Conservation (phyloP, 1,284 basidiomycete genomes). For the Ustilago xerochloae region DNA sequence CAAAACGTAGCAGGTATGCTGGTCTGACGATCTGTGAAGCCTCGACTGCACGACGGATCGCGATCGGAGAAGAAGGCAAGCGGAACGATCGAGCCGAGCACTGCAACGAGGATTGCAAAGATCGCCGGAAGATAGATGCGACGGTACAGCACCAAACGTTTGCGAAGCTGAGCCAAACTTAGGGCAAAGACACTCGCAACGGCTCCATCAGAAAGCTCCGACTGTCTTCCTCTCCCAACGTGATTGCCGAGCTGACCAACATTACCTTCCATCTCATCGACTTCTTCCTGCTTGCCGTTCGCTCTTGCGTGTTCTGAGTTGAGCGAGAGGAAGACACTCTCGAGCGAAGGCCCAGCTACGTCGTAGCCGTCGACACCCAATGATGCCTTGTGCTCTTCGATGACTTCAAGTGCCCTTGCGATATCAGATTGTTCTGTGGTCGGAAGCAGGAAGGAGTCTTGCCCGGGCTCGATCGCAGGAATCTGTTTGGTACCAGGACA, state of each 20-base stretch:
- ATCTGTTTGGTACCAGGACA: slow-evolving; percentile 69
- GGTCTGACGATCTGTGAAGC: slow-evolving; percentile 67
- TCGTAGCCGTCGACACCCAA: slow-evolving; percentile 74
- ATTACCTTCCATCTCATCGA: slow-evolving; percentile 43
- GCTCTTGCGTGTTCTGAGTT: slow-evolving; percentile 70
- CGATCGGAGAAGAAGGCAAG: slow-evolving; percentile 75
- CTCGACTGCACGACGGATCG: slow-evolving; percentile 71
- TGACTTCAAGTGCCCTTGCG: slow-evolving; percentile 73
- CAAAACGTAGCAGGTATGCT: slow-evolving; percentile 21
- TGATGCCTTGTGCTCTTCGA: slow-evolving; percentile 71
- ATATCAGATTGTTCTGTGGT: slow-evolving; percentile 69
- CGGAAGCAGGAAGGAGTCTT: slow-evolving; percentile 68
- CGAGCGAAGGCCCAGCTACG: slow-evolving; percentile 78
- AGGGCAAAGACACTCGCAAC: slow-evolving; percentile 73
- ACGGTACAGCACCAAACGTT: slow-evolving; percentile 76
- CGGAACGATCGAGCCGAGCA: slow-evolving; percentile 76
- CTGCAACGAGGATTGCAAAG: slow-evolving; percentile 75
- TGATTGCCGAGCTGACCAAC: slow-evolving; percentile 11
- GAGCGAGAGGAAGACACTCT: slow-evolving; percentile 81
- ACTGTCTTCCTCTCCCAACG: slow-evolving; percentile 2
- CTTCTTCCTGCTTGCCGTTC: slow-evolving; percentile 30
- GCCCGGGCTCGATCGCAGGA: slow-evolving; percentile 16
- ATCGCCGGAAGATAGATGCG: slow-evolving; percentile 78
- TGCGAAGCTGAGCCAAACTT: slow-evolving; percentile 78
- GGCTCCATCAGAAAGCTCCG: slow-evolving; percentile 73